Conservation (phyloP, 2,329 filamentous ascomycete genomes). For the Neobulgaria alba region DNA sequence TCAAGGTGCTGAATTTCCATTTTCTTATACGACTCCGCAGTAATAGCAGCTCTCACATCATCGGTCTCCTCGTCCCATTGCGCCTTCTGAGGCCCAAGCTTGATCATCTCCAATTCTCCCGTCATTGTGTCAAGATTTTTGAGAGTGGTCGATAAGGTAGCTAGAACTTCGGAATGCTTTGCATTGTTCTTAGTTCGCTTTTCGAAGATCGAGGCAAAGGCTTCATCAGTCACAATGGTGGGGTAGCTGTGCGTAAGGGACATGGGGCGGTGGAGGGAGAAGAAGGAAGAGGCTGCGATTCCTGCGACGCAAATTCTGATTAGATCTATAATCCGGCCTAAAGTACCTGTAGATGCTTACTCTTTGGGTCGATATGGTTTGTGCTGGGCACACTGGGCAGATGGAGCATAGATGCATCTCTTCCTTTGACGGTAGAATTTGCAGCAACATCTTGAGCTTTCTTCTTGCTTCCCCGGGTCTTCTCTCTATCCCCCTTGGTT, state of each 20-base stretch:
- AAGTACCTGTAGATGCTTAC: conserved; percentile 32
- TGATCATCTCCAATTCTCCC: conserved; percentile 37
- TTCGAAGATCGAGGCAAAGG: conserved; percentile 80
- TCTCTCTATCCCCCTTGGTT: conserved; percentile 38
- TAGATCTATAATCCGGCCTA: not conserved
- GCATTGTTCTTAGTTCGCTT: conserved; percentile 37
- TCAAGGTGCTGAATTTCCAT: conserved; percentile 47
- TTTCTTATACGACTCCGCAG: conserved; percentile 35
- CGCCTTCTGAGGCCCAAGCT: conserved; percentile 15
- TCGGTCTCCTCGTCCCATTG: conserved; percentile 24
- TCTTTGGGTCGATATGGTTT: conserved; percentile 59
- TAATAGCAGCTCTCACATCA: conserved; percentile 34
- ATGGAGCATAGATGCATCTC: conserved; percentile 42
- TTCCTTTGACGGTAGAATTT: conserved; percentile 27
- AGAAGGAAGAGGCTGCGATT: conserved; percentile 83
- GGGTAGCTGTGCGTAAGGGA: conserved; percentile 79
- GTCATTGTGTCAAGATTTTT: conserved; percentile 51
- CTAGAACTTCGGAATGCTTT: conserved; percentile 52
- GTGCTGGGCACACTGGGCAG: conserved; percentile 70
- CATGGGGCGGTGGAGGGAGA: conserved; percentile 90
- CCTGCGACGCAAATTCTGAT: conserved; percentile 45
- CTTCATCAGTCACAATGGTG: conserved; percentile 58
- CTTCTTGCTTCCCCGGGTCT: conserved; percentile 41
- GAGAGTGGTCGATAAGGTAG: conserved; percentile 54
- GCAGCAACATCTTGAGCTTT: conserved; percentile 44